phyloP scores from a whole-genome alignment of 2,329 filamentous ascomycete genomes.

The Hymenoscyphus albidus region DNA sequence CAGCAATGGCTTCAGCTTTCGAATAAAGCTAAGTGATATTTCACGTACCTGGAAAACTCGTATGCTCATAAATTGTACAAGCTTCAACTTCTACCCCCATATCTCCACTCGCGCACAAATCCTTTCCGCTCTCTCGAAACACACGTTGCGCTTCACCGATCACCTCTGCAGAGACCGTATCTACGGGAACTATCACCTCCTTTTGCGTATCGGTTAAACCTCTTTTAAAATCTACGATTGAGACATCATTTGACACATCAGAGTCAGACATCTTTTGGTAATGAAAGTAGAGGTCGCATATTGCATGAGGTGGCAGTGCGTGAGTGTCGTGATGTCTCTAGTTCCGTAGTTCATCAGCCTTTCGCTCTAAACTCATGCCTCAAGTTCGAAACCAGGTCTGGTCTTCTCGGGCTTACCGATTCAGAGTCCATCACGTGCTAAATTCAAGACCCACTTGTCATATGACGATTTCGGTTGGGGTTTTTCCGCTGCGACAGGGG shows the following conservation, averaged over 20 bases:
- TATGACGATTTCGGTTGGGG: not conserved
- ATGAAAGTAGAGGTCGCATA: slow-evolving; percentile 34
- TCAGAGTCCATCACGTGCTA: not conserved
- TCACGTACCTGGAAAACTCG: slow-evolving; percentile 30
- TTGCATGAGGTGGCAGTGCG: slow-evolving; percentile 34
- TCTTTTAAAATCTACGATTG: slow-evolving; percentile 32
- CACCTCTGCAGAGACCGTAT: slow-evolving; percentile 22
- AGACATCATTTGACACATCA: slow-evolving; percentile 26
- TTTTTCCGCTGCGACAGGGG: not conserved
- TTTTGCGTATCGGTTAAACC: slow-evolving; percentile 31
- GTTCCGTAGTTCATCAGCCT: not conserved
- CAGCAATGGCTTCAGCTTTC: not conserved
- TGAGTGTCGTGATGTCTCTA: slow-evolving; percentile 33
- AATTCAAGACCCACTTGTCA: not conserved
- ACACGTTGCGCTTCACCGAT: slow-evolving; percentile 24
- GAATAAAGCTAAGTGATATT: not conserved
- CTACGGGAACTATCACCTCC: slow-evolving; percentile 24
- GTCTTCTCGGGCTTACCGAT: not conserved
- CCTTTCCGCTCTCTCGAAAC: slow-evolving; percentile 15
- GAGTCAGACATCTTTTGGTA: slow-evolving; percentile 32
- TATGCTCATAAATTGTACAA: slow-evolving; percentile 33
- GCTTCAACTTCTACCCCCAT: slow-evolving; percentile 13
- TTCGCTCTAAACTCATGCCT: not conserved
- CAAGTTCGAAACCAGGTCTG: not conserved
- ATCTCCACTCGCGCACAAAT: not conserved